phyloP scores from a whole-genome alignment of 2,329 filamentous ascomycete genomes.

The Parastagonospora nodorum region DNA sequence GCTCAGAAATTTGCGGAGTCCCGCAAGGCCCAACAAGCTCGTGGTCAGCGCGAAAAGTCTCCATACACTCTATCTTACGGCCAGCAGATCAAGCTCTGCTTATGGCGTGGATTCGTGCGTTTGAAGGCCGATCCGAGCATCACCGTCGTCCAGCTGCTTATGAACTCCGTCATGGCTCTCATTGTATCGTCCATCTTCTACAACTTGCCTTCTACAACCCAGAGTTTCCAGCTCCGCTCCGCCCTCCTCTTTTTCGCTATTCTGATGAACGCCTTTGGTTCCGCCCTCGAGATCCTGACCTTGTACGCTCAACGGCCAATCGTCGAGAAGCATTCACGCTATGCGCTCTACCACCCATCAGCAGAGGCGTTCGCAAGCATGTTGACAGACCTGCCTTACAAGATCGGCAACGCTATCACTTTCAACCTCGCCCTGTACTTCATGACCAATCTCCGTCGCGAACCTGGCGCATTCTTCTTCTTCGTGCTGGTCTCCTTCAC shows the following conservation, averaged over 20 bases:
- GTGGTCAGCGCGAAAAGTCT: constrained; percentile 65
- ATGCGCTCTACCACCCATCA: constrained; percentile 87
- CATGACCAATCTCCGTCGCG: constrained; percentile 78
- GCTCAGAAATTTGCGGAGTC: constrained; percentile 54
- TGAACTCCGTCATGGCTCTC: constrained; percentile 76
- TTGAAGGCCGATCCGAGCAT: constrained; percentile 77
- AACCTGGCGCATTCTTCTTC: constrained; percentile 80
- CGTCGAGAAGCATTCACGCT: constrained; percentile 86
- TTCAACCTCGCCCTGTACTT: constrained; percentile 88
- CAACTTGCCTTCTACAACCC: constrained; percentile 68
- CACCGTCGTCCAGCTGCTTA: constrained; percentile 69
- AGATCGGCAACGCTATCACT: constrained; percentile 71
- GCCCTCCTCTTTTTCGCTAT: constrained; percentile 86
- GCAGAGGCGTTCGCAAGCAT: constrained; percentile 88
- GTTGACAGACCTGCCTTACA: constrained; percentile 84
- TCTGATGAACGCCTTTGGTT: constrained; percentile 82
- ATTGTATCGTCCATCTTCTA: constrained; percentile 83
- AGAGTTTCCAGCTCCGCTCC: constrained; percentile 78
- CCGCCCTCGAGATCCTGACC: constrained; percentile 81
- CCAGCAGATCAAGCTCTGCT: constrained; percentile 78
- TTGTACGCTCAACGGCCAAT: constrained; percentile 89
- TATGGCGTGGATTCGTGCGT: constrained; percentile 79
- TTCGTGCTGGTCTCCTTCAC: constrained; percentile 78
- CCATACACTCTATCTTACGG: constrained; percentile 80
- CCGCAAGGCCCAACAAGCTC: constrained; percentile 54